Conservation (phyloP, 306 rosid species). For the Trifolium dubium region DNA sequence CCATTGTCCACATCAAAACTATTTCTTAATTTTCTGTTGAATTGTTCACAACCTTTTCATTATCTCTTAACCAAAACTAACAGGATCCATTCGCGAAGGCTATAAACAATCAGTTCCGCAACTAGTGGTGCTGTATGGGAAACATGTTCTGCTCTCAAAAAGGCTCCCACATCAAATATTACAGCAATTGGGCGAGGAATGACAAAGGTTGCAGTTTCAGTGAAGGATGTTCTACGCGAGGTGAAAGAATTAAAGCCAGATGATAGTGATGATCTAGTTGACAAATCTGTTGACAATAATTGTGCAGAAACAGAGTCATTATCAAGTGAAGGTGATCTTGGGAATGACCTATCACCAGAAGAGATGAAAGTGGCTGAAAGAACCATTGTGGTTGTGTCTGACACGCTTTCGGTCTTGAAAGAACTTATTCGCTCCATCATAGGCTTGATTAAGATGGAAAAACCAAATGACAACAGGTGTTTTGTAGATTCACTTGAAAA, state of each 20-base stretch:
- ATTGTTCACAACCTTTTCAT: constrained; percentile 31
- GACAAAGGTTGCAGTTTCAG: constrained; percentile 81
- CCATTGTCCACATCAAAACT: too few relatives aligned
- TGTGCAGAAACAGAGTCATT: too few relatives aligned
- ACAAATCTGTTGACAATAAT: constrained; percentile 19
- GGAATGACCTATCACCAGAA: constrained; percentile 82
- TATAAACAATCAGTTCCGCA: constrained; percentile 60
- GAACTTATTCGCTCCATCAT: constrained; percentile 82
- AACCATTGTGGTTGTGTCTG: constrained; percentile 63
- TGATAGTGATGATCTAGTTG: constrained; percentile 49
- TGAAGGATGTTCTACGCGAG: constrained; percentile 93
- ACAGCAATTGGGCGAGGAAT: constrained; percentile 84
- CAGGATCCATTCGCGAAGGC: constrained; percentile 62
- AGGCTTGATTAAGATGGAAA: constrained; percentile 72
- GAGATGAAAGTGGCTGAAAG: constrained; percentile 81
- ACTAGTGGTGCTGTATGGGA: constrained; percentile 90
- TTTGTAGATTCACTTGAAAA: constrained; percentile 76
- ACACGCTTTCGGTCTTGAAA: constrained; percentile 61
- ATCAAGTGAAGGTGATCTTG: constrained; percentile 65
- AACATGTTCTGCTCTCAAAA: constrained; percentile 79
- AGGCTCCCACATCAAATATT: constrained; percentile 77
- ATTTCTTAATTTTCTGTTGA: constrained; percentile 12
- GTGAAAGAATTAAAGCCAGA: constrained; percentile 86
- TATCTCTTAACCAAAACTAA: constrained; percentile 42
- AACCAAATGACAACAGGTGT: constrained; percentile 49